Evolutionary conservation across 371 early-diverging fungal species (phyloP).

Genomic region (Cladochytrium tenue): DNA sequence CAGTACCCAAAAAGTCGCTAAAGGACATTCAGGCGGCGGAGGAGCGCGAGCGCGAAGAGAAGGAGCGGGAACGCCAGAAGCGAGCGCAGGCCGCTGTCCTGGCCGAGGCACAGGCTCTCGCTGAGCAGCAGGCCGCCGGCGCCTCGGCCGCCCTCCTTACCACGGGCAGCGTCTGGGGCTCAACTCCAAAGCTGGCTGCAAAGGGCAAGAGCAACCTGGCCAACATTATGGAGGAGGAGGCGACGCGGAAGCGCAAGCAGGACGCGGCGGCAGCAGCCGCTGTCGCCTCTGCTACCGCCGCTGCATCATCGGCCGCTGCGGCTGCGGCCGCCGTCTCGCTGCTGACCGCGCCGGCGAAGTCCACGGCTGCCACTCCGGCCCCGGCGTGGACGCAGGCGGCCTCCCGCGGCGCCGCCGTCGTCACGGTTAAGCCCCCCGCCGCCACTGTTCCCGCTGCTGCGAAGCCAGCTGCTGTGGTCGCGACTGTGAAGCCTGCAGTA

Average conservation of each 20-base stretch:
- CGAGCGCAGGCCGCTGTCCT: slow-evolving; percentile 34
- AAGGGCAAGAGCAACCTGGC: slow-evolving; percentile 30
- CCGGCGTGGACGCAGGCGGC: too few relatives aligned
- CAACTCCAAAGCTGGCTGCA: not conserved
- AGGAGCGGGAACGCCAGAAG: slow-evolving; percentile 28
- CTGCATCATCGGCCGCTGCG: slow-evolving; percentile 37
- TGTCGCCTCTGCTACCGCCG: slow-evolving; percentile 12
- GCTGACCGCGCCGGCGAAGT: too few relatives aligned
- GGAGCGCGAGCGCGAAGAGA: slow-evolving; percentile 28
- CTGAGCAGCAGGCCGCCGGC: slow-evolving; percentile 25
- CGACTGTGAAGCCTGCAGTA: too few relatives aligned
- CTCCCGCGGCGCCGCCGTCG: too few relatives aligned
- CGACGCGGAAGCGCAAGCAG: slow-evolving; percentile 31
- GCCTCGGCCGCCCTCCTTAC: slow-evolving; percentile 8
- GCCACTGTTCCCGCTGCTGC: too few relatives aligned
- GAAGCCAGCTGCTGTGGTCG: too few relatives aligned
- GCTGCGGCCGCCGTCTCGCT: slow-evolving; percentile 25
- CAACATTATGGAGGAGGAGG: slow-evolving; percentile 55
- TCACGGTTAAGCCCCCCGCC: too few relatives aligned
- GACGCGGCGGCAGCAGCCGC: slow-evolving; percentile 20
- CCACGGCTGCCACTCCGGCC: too few relatives aligned
- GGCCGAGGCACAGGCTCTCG: slow-evolving; percentile 39
- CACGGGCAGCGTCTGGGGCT: slow-evolving; percentile 13
- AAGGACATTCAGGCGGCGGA: slow-evolving; percentile 53
- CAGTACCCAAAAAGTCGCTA: slow-evolving; percentile 33